Conservation (phyloP, 1,284 basidiomycete species). For the Flammula alnicola region DNA sequence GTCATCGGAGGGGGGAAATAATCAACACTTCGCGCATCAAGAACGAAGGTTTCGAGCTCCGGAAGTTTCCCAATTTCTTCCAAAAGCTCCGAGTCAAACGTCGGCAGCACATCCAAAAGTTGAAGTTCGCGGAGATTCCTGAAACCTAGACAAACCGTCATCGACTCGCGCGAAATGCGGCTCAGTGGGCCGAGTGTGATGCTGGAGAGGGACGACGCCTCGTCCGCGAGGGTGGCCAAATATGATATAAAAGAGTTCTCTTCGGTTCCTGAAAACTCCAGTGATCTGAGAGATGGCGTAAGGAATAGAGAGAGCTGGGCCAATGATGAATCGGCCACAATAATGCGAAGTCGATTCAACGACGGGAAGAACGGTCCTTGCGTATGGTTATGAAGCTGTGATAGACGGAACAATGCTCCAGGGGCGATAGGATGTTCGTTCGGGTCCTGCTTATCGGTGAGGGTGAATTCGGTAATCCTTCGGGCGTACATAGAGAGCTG, state of each 20-base stretch:
- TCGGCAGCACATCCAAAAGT: not conserved
- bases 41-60: constrained; percentile 2
- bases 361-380: constrained; percentile 9
- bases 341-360: constrained; percentile 1
- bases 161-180: not conserved
- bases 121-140: constrained; percentile 2
- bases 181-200: constrained; percentile 9
- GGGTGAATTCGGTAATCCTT: constrained; percentile 1
- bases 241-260: not conserved
- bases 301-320: constrained; percentile 8
- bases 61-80: constrained; percentile 10
- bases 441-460: not conserved
- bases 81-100: not conserved
- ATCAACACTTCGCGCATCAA: constrained; percentile 1
- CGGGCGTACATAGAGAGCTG: not conserved
- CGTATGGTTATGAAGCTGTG: constrained; percentile 1
- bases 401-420: constrained; percentile 3
- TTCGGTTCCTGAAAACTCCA: not conserved
- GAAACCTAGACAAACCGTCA: constrained; percentile 4
- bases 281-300: constrained; percentile 2
- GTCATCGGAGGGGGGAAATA: not conserved
- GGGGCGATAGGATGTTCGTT: not conserved
- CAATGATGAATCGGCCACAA: not conserved
- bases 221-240: constrained; percentile 1
- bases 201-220: not conserved